Conservation (phyloP, 768 basidiomycete species). For the Suillus sp. region DNA sequence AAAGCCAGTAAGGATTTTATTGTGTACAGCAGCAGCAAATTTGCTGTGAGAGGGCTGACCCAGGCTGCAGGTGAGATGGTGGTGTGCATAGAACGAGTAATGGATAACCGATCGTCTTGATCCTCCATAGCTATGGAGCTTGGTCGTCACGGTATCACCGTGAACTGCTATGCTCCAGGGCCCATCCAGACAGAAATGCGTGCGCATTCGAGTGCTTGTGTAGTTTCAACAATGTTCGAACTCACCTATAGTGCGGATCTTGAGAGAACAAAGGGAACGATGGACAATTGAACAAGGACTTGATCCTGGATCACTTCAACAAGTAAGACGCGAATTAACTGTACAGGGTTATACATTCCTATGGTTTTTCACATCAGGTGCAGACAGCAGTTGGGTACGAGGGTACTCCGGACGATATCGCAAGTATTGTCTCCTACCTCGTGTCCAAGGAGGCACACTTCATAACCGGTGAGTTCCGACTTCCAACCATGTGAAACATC, state of each 20-base stretch:
- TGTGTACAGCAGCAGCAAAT: constrained; percentile 34
- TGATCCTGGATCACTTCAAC: background rate
- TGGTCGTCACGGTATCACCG: constrained; percentile 31
- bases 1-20: background rate
- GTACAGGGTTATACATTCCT: background rate
- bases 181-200: constrained; percentile 26
- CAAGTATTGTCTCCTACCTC: constrained; percentile 33
- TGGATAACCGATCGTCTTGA: background rate
- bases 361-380: background rate
- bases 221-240: background rate
- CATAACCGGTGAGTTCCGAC: constrained; percentile 28
- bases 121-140: constrained; percentile 22
- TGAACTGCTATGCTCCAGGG: constrained; percentile 39
- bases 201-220: constrained; percentile 1
- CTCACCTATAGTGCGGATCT: background rate
- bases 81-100: background rate
- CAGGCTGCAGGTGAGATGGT: constrained; percentile 21
- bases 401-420: constrained; percentile 24
- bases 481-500: background rate
- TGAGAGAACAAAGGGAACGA: constrained; percentile 1
- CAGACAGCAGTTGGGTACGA: constrained; percentile 15
- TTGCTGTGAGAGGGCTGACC: constrained; percentile 32
- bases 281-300: background rate
- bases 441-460: constrained; percentile 32
- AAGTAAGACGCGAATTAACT: background rate